Percentiles rank a stretch among this genome's conserved stretches.
These are phyloP conservation scores for Endocarpon pusillum DNA, from an alignment of 495 filamentous ascomycete genomes.

Conservation along the genomic window DNA sequence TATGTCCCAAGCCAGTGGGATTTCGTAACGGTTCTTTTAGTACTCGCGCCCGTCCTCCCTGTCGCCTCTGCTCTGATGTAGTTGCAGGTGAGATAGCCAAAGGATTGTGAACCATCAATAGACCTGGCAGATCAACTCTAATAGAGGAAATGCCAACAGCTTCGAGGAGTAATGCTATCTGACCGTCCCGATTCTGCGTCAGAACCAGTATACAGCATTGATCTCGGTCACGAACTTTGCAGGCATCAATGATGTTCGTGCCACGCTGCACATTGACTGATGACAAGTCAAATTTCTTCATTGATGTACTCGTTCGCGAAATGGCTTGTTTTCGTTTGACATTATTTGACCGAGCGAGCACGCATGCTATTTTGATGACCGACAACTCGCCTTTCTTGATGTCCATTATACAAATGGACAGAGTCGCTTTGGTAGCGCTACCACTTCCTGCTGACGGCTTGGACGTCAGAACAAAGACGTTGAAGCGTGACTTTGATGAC, in stretches of 20 bases:
- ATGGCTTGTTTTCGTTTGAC: too few relatives aligned
- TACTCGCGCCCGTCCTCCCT: constrained; percentile 33
- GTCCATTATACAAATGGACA: too few relatives aligned
- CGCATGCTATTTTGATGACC: too few relatives aligned
- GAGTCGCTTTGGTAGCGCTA: too few relatives aligned
- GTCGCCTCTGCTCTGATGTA: constrained; percentile 16
- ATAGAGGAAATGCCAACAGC: constrained; percentile 55
- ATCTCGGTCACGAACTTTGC: constrained; percentile 51
- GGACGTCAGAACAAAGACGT: too few relatives aligned
- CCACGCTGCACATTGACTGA: constrained; percentile 23
- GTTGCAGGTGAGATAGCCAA: constrained; percentile 21
- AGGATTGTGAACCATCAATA: constrained; percentile 27
- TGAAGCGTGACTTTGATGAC: constrained; percentile 28
- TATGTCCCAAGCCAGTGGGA: constrained; percentile 25
- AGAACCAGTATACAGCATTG: constrained; percentile 53
- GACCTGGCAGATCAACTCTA: constrained; percentile 34
- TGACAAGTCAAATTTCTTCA: too few relatives aligned
- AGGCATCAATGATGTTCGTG: constrained; percentile 52
- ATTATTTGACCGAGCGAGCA: too few relatives aligned
- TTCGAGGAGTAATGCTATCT: constrained; percentile 50
- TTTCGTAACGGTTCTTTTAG: constrained; percentile 26
- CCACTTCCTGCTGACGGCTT: constrained; percentile 24
- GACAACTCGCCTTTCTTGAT: too few relatives aligned
- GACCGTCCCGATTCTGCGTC: constrained; percentile 41
- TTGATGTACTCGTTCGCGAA: too few relatives aligned